Base-by-base conservation (phyloP, 192 early-diverging fungal species). In the Coemansia sp. region DNA sequence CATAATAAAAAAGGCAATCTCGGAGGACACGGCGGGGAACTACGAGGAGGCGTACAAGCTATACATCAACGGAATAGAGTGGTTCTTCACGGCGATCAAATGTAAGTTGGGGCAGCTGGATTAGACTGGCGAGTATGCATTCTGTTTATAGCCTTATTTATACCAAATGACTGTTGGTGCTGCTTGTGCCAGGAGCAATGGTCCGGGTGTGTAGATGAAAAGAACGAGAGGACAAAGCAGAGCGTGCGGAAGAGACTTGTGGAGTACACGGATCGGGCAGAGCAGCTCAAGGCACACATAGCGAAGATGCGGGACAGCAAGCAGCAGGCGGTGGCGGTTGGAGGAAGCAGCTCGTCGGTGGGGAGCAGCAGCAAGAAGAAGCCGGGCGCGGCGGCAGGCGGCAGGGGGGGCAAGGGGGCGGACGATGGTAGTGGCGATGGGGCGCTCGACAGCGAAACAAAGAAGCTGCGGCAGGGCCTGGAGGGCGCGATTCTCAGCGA, bases 11-110 rank as follows among this genome's bases (percentile, higher is more conserved):
- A 87, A 89, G 69, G 97, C 96, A 13, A 97, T 93, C 0, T 93
- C 97, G 53, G 94, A 95, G 68, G 97, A 98, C 84, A 88, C 78
- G 42, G 91, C 90, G 43, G 91, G 86, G 16, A 93, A 96, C 84
- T 96, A 92, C 69, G 92, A 93, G 56, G 91, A 93, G 57, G 96
- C 97, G 10, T 94, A 96, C 79, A 92, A 88, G 65, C 87, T 87
- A 63, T 99, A 99, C 79, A 85, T 86, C 61, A 92, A 92, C 73
- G 87, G 91, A 3, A 85, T 99, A n/a, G 95, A 99, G 65, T 96
- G 93, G 77, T 99, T 97, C 69, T 83, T 95, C 85, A 89, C 88
- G 9, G 97, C 94, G 9, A 88, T 99, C 68, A 98, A 98, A 88
- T 98, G 73, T 69, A 65, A 64, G 72, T 64, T 21, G 19, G 52